These are phyloP conservation scores for Phaeoacremonium minimum DNA, from an alignment of 2,329 filamentous ascomycete genomes.

Conservation along the genomic window DNA sequence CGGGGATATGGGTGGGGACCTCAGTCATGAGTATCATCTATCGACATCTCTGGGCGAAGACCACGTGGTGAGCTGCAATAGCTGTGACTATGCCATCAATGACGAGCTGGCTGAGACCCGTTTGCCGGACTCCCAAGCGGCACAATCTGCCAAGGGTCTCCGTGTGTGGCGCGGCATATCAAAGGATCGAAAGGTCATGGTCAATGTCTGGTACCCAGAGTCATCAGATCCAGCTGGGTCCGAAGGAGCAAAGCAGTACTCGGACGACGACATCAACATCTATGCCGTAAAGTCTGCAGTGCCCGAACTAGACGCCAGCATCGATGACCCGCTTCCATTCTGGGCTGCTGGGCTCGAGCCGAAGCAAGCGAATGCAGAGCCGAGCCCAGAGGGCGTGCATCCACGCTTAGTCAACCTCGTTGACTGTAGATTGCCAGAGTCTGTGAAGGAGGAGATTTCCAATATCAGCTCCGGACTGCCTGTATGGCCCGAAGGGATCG, in stretches of 20 bases:
- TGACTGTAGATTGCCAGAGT: slow-evolving; percentile 24
- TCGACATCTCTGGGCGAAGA: slow-evolving; percentile 79
- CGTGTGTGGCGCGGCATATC: slow-evolving; percentile 60
- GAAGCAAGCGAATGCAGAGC: slow-evolving; percentile 23
- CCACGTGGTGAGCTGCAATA: slow-evolving; percentile 68
- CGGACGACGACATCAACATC: slow-evolving; percentile 35
- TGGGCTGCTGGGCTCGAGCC: slow-evolving; percentile 42
- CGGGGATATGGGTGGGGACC: slow-evolving; percentile 88
- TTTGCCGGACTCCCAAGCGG: slow-evolving; percentile 4
- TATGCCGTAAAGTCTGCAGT: slow-evolving; percentile 62
- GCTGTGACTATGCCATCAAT: slow-evolving; percentile 76
- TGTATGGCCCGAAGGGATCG: slow-evolving; percentile 10
- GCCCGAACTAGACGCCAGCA: slow-evolving; percentile 65
- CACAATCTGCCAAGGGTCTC: slow-evolving; percentile 10
- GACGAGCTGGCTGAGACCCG: slow-evolving; percentile 70
- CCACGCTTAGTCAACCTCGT: slow-evolving; percentile 28
- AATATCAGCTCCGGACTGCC: not conserved
- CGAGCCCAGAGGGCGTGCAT: not conserved
- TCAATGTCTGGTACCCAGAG: slow-evolving; percentile 69
- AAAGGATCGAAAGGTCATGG: slow-evolving; percentile 60
- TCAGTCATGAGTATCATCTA: slow-evolving; percentile 95
- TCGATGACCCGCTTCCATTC: slow-evolving; percentile 53
- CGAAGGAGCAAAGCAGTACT: slow-evolving; percentile 13
- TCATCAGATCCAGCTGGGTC: slow-evolving; percentile 12
- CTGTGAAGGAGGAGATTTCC: slow-evolving; percentile 1